These are phyloP conservation scores for Clitoria ternatea DNA, from an alignment of 306 rosid genomes.

Conservation along the genomic window DNA sequence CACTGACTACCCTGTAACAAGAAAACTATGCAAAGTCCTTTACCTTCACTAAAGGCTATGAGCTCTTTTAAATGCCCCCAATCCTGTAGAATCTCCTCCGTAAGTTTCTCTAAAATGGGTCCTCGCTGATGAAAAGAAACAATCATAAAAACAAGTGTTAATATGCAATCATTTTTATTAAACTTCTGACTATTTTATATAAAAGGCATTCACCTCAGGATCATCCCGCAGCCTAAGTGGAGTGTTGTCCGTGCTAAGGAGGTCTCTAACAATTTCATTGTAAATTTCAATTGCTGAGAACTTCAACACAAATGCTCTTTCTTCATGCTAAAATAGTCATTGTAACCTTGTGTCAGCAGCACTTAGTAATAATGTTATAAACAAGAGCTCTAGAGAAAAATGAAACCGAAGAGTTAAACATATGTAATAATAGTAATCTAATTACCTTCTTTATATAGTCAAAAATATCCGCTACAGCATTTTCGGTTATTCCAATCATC, in stretches of 20 bases:
- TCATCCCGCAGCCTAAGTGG: slow-evolving; percentile 94
- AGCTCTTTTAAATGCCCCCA: slow-evolving; percentile 90
- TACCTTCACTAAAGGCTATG: slow-evolving; percentile 90
- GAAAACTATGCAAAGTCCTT: slow-evolving; percentile 24
- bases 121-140: slow-evolving; percentile 61
- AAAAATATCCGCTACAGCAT: slow-evolving; percentile 86
- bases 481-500: slow-evolving; percentile 93
- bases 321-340: slow-evolving; percentile 71
- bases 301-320: slow-evolving; percentile 88
- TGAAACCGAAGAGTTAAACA: slow-evolving; percentile 11
- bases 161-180: slow-evolving; percentile 9
- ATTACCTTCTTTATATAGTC: slow-evolving; percentile 77
- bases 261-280: slow-evolving; percentile 97
- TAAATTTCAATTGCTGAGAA: slow-evolving; percentile 96
- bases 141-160: slow-evolving; percentile 25
- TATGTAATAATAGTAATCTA: not conserved
- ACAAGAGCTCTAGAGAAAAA: slow-evolving; percentile 3
- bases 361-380: slow-evolving; percentile 5
- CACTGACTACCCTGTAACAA: slow-evolving; percentile 24
- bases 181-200: slow-evolving; percentile 5
- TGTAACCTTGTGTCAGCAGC: slow-evolving; percentile 21
- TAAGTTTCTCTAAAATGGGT: slow-evolving; percentile 82
- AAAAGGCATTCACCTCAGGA: slow-evolving; percentile 69
- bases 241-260: slow-evolving; percentile 72
- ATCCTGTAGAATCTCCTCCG: slow-evolving; percentile 77